Evolutionary conservation across 345 rosid species (phyloP).

Genomic region (Geranium brycei): DNA sequence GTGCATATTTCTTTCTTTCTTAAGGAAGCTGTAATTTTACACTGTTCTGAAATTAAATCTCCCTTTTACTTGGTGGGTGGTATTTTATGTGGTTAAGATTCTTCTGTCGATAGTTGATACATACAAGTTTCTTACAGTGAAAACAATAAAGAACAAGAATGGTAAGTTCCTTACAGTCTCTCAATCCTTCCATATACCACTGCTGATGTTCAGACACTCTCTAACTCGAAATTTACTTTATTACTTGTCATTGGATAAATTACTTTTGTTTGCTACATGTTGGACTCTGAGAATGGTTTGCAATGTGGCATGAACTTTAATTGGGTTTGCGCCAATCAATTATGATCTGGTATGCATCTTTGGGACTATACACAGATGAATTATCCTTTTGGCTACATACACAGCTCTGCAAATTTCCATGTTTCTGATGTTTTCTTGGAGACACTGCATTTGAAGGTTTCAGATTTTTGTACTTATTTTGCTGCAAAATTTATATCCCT

Average conservation of each 20-base stretch:
- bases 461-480: slow-evolving; percentile 21
- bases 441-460: too few relatives aligned
- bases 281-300: not conserved
- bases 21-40: not conserved
- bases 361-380: not conserved
- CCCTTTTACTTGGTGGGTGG: not conserved
- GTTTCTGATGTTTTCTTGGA: not conserved
- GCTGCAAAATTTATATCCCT: slow-evolving; percentile 64
- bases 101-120: too few relatives aligned
- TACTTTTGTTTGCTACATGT: not conserved
- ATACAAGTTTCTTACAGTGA: too few relatives aligned
- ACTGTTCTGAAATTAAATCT: not conserved
- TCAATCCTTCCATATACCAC: too few relatives aligned
- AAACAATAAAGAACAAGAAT: too few relatives aligned
- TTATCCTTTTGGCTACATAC: not conserved
- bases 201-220: too few relatives aligned
- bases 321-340: not conserved
- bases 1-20: not conserved
- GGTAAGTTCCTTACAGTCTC: too few relatives aligned
- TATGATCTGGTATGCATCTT: not conserved
- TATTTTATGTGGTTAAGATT: not conserved
- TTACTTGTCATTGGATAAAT: not conserved
- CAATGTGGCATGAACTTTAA: too few relatives aligned
- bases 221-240: too few relatives aligned
- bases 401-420: not conserved